Evolutionary conservation across 768 basidiomycete genomes (phyloP).

Genomic region (Sistotremastrum suecicum): DNA sequence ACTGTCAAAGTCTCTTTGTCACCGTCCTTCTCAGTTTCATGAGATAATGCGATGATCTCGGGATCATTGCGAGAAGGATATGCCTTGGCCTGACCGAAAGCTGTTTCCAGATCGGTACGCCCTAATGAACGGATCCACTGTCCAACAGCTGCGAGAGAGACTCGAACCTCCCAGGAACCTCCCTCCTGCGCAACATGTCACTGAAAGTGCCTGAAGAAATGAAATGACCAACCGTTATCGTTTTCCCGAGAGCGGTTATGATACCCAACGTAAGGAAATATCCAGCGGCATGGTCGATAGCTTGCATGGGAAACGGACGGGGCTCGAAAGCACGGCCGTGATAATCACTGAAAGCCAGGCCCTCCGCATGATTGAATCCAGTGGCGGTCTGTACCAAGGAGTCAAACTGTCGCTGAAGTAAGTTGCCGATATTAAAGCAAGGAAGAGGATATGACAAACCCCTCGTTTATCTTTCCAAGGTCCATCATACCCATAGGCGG

Average conservation of each 20-base stretch:
- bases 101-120: slow-evolving; percentile 23
- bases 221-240: slow-evolving; percentile 25
- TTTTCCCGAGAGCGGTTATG: slow-evolving; percentile 38
- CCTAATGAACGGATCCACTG: slow-evolving; percentile 45
- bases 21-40: slow-evolving; percentile 7
- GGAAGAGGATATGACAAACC: slow-evolving; percentile 16
- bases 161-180: slow-evolving; percentile 45
- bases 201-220: neutral
- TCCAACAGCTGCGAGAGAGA: slow-evolving; percentile 42
- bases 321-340: slow-evolving; percentile 4
- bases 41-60: slow-evolving; percentile 24
- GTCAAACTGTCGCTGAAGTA: slow-evolving; percentile 32
- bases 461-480: slow-evolving; percentile 41
- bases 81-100: slow-evolving; percentile 25
- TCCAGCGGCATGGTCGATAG: slow-evolving; percentile 44
- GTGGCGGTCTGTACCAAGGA: slow-evolving; percentile 49
- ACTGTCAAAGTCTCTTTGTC: slow-evolving; percentile 21
- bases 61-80: slow-evolving; percentile 24
- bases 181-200: slow-evolving; percentile 29
- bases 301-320: slow-evolving; percentile 40
- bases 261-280: slow-evolving; percentile 47
- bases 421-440: neutral
- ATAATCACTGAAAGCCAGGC: slow-evolving; percentile 27
- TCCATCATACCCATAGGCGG: slow-evolving; percentile 44
- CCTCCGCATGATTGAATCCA: slow-evolving; percentile 48